Evolutionary conservation across 2,329 filamentous ascomycete species (phyloP).

Genomic region (Tolypocladium endophyticum): DNA sequence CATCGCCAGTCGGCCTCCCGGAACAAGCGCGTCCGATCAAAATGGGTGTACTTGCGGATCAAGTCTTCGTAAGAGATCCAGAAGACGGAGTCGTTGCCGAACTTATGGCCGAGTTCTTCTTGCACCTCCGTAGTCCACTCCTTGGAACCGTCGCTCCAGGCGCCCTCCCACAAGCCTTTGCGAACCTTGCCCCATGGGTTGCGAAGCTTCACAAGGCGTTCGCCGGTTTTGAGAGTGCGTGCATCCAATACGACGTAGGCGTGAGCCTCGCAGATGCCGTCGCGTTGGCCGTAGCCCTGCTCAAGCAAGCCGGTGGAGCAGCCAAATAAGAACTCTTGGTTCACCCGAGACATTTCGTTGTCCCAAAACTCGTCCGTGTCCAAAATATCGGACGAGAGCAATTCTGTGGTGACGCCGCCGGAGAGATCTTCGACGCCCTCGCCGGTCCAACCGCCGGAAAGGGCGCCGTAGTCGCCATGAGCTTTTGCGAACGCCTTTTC

Average conservation of each 20-base stretch:
- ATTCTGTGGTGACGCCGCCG: constrained; percentile 59
- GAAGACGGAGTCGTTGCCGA: constrained; percentile 52
- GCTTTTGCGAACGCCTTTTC: constrained; percentile 82
- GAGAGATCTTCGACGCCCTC: constrained; percentile 50
- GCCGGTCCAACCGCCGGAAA: constrained; percentile 61
- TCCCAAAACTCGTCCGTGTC: constrained; percentile 77
- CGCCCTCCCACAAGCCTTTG: constrained; percentile 48
- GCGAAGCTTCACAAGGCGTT: constrained; percentile 46
- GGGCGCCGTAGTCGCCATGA: constrained; percentile 65
- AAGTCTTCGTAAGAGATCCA: constrained; percentile 55
- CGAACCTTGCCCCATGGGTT: constrained; percentile 51
- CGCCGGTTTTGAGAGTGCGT: constrained; percentile 37
- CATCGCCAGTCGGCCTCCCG: constrained; percentile 45
- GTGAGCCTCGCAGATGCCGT: constrained; percentile 47
- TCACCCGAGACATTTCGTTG: constrained; percentile 69
- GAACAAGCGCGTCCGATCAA: constrained; percentile 54
- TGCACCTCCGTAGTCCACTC: constrained; percentile 51
- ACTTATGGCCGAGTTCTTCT: constrained; percentile 45
- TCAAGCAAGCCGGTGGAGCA: constrained; percentile 55
- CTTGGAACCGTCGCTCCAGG: constrained; percentile 50
- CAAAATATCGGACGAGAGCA: constrained; percentile 60
- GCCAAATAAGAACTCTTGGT: constrained; percentile 70
- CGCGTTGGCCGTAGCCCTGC: constrained; percentile 48
- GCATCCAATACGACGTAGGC: constrained; percentile 53
- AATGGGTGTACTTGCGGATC: constrained; percentile 49